Conservation (phyloP, 441 rosid species). For the Aquilaria agallochum region DNA sequence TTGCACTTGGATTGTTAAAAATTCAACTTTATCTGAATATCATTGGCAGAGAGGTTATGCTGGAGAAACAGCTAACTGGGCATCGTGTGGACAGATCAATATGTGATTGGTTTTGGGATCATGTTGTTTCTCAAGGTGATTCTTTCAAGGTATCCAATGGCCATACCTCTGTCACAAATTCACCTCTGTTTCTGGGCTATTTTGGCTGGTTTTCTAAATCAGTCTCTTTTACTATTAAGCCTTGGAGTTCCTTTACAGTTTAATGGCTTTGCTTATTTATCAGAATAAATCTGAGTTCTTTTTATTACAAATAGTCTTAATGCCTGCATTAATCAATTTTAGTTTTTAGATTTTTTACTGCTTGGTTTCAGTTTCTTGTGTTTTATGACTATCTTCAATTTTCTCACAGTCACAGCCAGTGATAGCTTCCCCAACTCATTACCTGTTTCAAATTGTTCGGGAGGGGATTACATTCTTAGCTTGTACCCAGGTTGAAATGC, state of each 20-base stretch:
- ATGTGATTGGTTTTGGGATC: conserved; percentile 97
- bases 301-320: background rate
- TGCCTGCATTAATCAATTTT: background rate
- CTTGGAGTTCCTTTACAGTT: conserved; percentile 9
- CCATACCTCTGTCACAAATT: background rate
- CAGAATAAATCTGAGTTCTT: background rate
- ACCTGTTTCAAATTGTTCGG: conserved; percentile 81
- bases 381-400: conserved; percentile 8
- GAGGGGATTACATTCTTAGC: conserved; percentile 90
- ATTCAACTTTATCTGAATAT: conserved; percentile 1
- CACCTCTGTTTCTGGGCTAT: background rate
- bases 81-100: conserved; percentile 94
- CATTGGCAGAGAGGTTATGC: conserved; percentile 73
- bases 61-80: conserved; percentile 96
- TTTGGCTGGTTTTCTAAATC: background rate
- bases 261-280: conserved; percentile 17
- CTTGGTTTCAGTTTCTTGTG: background rate
- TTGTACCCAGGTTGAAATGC: conserved; percentile 98
- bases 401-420: conserved; percentile 59
- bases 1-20: background rate
- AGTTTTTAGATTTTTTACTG: background rate
- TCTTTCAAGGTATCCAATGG: conserved; percentile 47
- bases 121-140: conserved; percentile 58
- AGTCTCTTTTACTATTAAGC: background rate
- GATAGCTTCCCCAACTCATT: conserved; percentile 97